phyloP scores from a whole-genome alignment of 2,329 filamentous ascomycete genomes.

The Sporothrix brasiliensis region DNA sequence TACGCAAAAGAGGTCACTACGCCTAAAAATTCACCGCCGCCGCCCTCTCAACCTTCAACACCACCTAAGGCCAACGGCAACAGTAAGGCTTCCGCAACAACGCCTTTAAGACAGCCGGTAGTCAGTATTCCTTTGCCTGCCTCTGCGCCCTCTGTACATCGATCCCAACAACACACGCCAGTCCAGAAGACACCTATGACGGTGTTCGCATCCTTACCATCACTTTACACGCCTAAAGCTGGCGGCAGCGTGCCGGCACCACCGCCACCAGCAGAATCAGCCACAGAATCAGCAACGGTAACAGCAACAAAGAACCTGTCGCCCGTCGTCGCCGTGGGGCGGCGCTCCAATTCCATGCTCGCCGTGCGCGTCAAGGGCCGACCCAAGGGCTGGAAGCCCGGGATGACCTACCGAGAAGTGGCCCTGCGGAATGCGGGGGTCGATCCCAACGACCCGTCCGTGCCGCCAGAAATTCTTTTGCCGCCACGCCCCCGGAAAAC shows the following conservation, averaged over 20 bases:
- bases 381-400: conserved; percentile 53
- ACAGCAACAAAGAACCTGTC: neutral
- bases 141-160: neutral
- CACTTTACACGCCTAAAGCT: neutral
- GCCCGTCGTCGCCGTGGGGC: conserved; percentile 27
- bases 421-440: conserved; percentile 34
- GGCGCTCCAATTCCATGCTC: conserved; percentile 3
- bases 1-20: neutral
- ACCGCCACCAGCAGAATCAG: neutral
- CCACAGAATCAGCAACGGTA: neutral
- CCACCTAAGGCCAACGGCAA: neutral
- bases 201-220: neutral
- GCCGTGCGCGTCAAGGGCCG: conserved; percentile 44
- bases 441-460: conserved; percentile 22
- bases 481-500: conserved; percentile 29
- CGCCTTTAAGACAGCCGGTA: conserved; percentile 13
- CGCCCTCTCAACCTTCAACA: neutral
- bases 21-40: neutral
- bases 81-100: neutral
- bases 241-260: neutral
- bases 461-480: conserved; percentile 28
- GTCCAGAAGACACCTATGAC: neutral
- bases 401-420: conserved; percentile 41
- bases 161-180: neutral
- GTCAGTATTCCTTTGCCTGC: neutral